Evolutionary conservation across 2,329 filamentous ascomycete species (phyloP), one percentile per base, ranked within the genome.

Genomic region (Lachnellula cervina): DNA sequence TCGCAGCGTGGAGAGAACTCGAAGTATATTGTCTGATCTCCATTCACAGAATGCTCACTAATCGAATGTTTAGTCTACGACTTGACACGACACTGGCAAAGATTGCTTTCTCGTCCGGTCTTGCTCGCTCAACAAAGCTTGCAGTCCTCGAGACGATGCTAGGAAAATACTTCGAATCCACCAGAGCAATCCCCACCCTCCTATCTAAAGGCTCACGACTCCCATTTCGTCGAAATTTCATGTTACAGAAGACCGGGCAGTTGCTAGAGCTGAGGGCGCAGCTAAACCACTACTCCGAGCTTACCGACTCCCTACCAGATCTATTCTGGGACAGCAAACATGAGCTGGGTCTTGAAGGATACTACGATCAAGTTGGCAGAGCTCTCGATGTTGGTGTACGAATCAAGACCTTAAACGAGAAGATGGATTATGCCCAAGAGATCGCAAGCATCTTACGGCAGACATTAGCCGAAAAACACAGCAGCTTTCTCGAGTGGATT

Each of bases 401-500:
- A 50, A 97, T 97, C 74, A 89, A 89, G 66, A 86, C 90, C 17
- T 74, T 97, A 64, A 99, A 99, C 71, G 90, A 96, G 74, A 96
- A 96, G 76, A 95, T 99, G 83, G 93, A 96, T 68, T 97, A 99
- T 70, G 94, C 93, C 1, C 89, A 94, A 68, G 93, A 97, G 71
- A 97, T 97, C 70, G 91, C 94, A 6, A 89, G 80, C 51, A 92
- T 97, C 16, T 74, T 97, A 59, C 80, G 94, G 56, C 90, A 97
- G 71, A 86, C 92, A 69, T 79, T 95, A 54, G 95, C 89, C 69
- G 92, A 97, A 76, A 90, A 90, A 70, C 91, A 97, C 69, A 88
- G 90, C 16, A 83, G 92, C 32, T 80, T 90, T 54, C 78, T 99
- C 11, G 94, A 97, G 74, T 93, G 90, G 88, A 95, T 95, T 65